These are phyloP conservation scores for Chrysoporthe deuterocubensis DNA, from an alignment of 2,329 filamentous ascomycete genomes.

Conservation along the genomic window DNA sequence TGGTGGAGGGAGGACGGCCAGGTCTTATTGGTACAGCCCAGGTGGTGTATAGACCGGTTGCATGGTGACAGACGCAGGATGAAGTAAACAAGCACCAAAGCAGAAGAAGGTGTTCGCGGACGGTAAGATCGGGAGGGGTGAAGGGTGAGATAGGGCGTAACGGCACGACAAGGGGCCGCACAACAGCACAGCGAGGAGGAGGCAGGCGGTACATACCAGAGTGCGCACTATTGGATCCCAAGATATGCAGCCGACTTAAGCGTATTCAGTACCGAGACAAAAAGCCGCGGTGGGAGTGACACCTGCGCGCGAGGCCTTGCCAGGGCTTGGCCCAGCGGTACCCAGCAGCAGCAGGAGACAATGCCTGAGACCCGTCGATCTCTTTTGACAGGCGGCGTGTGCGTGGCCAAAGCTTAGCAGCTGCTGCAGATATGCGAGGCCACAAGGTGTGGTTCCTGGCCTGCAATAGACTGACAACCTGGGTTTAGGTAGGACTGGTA, in stretches of 20 bases:
- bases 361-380: neutral
- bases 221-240: neutral
- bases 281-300: neutral
- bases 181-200: neutral
- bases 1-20: neutral
- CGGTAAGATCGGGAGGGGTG: neutral
- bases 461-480: neutral
- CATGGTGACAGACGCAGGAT: neutral
- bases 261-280: neutral
- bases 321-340: neutral
- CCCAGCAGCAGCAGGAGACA: neutral
- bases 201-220: constrained; percentile 14
- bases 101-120: neutral
- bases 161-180: neutral
- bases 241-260: neutral
- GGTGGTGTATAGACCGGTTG: neutral
- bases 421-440: neutral
- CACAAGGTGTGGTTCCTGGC: constrained; percentile 2
- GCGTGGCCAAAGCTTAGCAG: neutral
- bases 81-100: neutral
- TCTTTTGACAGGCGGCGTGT: neutral
- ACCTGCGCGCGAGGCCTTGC: neutral
- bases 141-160: neutral
- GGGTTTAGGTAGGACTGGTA: no score
- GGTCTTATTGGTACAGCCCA: neutral